Evolutionary conservation across 805 yeast species (phyloP).

Genomic region (Saturnispora besseyi): DNA sequence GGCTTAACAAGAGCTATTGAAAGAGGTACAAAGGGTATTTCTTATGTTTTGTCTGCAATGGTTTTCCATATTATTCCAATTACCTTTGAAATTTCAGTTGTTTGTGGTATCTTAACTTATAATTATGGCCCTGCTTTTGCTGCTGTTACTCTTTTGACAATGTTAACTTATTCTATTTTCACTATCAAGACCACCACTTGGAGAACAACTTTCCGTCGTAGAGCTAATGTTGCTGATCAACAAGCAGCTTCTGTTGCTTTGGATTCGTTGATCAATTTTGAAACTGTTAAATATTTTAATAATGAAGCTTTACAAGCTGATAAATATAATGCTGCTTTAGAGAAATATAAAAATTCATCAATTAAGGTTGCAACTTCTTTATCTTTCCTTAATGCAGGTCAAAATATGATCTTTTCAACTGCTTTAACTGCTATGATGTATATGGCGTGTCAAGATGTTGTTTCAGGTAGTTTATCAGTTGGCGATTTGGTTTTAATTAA

Average conservation of each 20-base stretch:
- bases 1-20: constrained; percentile 95
- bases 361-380: constrained; percentile 79
- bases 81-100: constrained; percentile 83
- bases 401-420: constrained; percentile 68
- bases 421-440: constrained; percentile 97
- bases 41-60: constrained; percentile 88
- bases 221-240: constrained; percentile 89
- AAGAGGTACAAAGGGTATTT: constrained; percentile 95
- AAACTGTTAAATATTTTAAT: constrained; percentile 89
- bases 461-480: constrained; percentile 70
- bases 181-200: constrained; percentile 92
- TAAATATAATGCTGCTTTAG: constrained; percentile 71
- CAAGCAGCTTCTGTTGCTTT: constrained; percentile 91
- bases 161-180: constrained; percentile 80
- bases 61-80: constrained; percentile 96
- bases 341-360: constrained; percentile 63
- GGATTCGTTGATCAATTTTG: constrained; percentile 89
- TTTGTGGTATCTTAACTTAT: constrained; percentile 87
- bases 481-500: constrained; percentile 94
- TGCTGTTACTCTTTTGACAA: constrained; percentile 76
- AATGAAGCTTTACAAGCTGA: constrained; percentile 72
- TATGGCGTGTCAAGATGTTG: constrained; percentile 94
- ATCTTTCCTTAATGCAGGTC: constrained; percentile 73
- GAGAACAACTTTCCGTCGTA: constrained; percentile 87
- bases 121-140: constrained; percentile 88